Evolutionary conservation across 345 rosid species (phyloP).

Genomic region (Acer negundo): DNA sequence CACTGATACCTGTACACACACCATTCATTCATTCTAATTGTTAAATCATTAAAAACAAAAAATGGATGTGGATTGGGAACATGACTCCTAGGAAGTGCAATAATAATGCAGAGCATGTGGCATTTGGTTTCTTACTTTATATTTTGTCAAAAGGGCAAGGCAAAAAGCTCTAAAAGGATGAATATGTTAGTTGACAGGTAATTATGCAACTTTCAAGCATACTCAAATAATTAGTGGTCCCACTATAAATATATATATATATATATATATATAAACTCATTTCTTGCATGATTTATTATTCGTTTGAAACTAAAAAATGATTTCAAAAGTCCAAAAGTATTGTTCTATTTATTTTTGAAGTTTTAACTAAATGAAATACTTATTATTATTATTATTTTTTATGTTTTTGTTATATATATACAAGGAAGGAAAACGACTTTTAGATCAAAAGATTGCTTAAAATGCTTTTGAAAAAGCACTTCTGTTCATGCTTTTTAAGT

Average conservation of each 20-base stretch:
- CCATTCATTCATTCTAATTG: not conserved
- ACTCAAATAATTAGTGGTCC: not conserved
- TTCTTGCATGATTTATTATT: no score
- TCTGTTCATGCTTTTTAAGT: not conserved
- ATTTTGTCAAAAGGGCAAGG: not conserved
- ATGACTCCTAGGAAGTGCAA: not conserved
- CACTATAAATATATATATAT: no score
- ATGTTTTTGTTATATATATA: no score
- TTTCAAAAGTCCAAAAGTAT: no score
- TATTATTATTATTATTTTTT: no score
- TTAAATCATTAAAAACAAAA: not conserved
- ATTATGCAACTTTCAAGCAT: slow-evolving; percentile 4
- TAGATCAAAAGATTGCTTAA: no score
- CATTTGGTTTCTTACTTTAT: not conserved
- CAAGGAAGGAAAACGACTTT: no score
- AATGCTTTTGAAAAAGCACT: no score
- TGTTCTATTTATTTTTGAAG: no score
- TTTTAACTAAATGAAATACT: no score
- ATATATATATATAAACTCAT: no score
- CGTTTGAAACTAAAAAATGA: no score
- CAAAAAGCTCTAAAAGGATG: not conserved
- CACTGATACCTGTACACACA: slow-evolving; percentile 72
- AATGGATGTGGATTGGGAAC: not conserved
- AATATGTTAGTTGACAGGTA: not conserved
- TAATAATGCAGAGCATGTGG: not conserved